Conservation (phyloP, 2,329 filamentous ascomycete genomes). For the Pestalotiopsis sp. region DNA sequence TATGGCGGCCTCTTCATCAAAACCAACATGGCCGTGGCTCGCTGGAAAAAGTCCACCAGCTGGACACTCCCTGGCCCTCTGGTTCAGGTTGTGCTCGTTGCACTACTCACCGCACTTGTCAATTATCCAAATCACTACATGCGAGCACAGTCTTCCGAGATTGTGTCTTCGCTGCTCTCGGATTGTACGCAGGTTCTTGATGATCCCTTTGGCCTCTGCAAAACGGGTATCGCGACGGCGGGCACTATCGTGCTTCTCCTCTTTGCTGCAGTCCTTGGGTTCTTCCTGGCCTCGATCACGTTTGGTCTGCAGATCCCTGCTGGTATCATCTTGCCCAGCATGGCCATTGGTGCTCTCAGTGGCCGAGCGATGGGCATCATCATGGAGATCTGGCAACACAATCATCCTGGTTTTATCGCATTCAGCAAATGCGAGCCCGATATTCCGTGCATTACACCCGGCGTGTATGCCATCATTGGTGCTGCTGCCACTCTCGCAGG, state of each 20-base stretch:
- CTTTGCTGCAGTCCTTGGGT: conserved; percentile 80
- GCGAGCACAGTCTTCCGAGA: conserved; percentile 87
- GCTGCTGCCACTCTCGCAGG: conserved; percentile 93
- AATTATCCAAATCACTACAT: conserved; percentile 98
- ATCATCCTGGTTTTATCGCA: conserved; percentile 74
- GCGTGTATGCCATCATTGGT: conserved; percentile 95
- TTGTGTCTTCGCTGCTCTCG: conserved; percentile 89
- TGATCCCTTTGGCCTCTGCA: conserved; percentile 89
- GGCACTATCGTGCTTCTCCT: conserved; percentile 82
- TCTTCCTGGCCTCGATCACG: conserved; percentile 82
- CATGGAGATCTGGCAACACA: conserved; percentile 84
- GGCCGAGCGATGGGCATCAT: conserved; percentile 88
- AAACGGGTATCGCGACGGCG: conserved; percentile 79
- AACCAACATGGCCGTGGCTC: conserved; percentile 83
- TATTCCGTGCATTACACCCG: conserved; percentile 85
- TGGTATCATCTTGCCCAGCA: conserved; percentile 92
- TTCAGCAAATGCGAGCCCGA: conserved; percentile 86
- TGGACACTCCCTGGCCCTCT: conserved; percentile 73
- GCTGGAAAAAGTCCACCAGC: conserved; percentile 71
- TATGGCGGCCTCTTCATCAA: conserved; percentile 96
- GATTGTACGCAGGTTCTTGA: conserved; percentile 84
- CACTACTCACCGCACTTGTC: conserved; percentile 81
- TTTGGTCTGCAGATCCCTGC: conserved; percentile 95
- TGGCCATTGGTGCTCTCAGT: conserved; percentile 90
- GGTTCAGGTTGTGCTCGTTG: conserved; percentile 77